Conservation (phyloP, 2,329 filamentous ascomycete species). For the Xylariomycetidae sp. region DNA sequence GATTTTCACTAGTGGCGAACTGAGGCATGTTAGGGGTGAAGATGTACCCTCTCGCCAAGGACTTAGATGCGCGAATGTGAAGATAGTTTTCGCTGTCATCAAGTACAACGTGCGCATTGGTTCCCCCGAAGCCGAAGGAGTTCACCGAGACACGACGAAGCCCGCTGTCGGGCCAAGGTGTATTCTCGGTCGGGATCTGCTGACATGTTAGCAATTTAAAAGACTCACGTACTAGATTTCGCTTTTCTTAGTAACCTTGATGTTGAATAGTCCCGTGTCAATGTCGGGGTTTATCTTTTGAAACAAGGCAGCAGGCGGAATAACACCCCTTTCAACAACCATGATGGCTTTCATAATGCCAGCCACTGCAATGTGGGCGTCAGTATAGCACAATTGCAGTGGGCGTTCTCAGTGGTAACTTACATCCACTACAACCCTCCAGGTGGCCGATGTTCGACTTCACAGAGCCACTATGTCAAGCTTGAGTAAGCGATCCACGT, state of each 20-base stretch:
- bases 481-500: background rate
- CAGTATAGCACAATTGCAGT: background rate
- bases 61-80: too few relatives aligned
- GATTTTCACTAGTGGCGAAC: background rate
- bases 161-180: slow-evolving; percentile 27
- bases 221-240: background rate
- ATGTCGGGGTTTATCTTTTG: background rate
- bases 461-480: background rate
- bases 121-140: background rate
- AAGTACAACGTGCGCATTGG: background rate
- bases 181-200: background rate
- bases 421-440: background rate
- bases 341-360: background rate
- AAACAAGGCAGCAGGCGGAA: slow-evolving; percentile 16
- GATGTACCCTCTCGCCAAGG: background rate
- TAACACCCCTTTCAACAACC: slow-evolving; percentile 10
- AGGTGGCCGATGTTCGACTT: background rate
- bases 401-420: too few relatives aligned
- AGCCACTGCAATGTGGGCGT: slow-evolving; percentile 5
- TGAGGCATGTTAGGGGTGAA: background rate
- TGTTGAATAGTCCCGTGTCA: background rate
- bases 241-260: background rate
- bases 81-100: background rate
- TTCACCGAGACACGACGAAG: slow-evolving; percentile 19
- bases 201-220: background rate